Evolutionary conservation across 306 rosid genomes (phyloP).

Genomic region (Arachis stenosperma): DNA sequence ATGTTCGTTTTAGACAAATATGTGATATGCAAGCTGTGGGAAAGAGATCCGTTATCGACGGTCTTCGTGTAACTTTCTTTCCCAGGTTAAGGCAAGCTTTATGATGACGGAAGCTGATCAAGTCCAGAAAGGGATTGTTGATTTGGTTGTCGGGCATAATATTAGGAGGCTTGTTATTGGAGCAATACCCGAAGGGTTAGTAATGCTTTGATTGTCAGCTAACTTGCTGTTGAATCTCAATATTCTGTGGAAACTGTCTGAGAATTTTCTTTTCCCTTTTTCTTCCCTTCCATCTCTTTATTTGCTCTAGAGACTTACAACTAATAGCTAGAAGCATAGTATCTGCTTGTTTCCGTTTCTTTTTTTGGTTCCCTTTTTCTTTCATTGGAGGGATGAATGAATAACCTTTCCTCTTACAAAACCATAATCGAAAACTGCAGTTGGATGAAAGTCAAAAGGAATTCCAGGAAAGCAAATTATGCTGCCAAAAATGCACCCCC

Average conservation of each 20-base stretch:
- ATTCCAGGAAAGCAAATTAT: conserved; percentile 65
- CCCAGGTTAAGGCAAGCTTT: conserved; percentile 63
- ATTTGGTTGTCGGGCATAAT: conserved; percentile 50
- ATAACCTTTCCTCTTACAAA: conserved; percentile 23
- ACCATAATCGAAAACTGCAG: conserved; percentile 48
- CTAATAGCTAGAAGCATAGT: conserved; percentile 5
- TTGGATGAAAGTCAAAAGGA: conserved; percentile 68
- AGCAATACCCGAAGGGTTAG: conserved; percentile 62
- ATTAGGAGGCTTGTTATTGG: conserved; percentile 83
- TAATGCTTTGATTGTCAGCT: conserved; percentile 26
- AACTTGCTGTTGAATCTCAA: not conserved
- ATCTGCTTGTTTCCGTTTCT: not conserved
- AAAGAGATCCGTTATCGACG: not conserved
- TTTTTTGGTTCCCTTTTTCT: not conserved
- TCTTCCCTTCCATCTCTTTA: not conserved
- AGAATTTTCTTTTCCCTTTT: not conserved
- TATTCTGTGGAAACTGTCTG: no score
- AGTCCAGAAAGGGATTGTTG: conserved; percentile 75
- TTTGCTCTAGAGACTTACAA: conserved; percentile 13
- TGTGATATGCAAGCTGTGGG: not conserved
- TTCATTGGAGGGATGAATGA: conserved; percentile 13
- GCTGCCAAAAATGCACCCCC: conserved; percentile 65
- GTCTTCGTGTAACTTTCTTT: conserved; percentile 33
- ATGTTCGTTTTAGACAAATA: not conserved
- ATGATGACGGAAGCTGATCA: conserved; percentile 58